Conservation (phyloP, 177 flowering plant species). For the Telopea speciosissima region DNA sequence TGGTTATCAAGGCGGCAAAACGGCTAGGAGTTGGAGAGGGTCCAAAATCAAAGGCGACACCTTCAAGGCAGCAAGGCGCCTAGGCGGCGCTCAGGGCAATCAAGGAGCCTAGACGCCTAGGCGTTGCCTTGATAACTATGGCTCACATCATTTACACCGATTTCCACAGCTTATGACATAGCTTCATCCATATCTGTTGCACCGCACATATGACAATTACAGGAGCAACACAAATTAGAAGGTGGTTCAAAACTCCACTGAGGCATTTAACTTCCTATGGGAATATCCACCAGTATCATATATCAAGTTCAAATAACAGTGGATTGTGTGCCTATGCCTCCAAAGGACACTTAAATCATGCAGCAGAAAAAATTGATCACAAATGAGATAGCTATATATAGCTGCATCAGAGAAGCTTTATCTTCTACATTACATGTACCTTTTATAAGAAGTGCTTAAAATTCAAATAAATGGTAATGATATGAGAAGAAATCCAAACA, state of each 20-base stretch:
- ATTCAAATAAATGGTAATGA: not conserved
- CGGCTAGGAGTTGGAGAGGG: no score
- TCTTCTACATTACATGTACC: not conserved
- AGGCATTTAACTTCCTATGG: not conserved
- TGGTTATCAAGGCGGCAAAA: no score
- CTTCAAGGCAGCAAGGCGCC: no score
- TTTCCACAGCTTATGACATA: slow-evolving; percentile 93
- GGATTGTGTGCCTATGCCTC: no score
- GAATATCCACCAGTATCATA: not conserved
- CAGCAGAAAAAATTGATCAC: no score
- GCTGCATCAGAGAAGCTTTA: not conserved
- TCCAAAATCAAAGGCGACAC: no score
- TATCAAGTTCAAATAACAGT: not conserved
- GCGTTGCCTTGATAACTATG: no score
- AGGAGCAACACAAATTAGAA: slow-evolving; percentile 3
- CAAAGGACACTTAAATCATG: no score
- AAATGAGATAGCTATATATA: no score
- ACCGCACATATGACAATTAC: slow-evolving; percentile 27
- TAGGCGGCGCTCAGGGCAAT: no score
- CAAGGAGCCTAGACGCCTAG: no score
- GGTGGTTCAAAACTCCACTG: not conserved
- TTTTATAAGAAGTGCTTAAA: not conserved
- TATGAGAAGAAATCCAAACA: not conserved
- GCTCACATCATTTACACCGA: slow-evolving; percentile 90
- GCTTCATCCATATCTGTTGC: slow-evolving; percentile 87